phyloP scores from a whole-genome alignment of 306 rosid genomes.

The Sophora flavescens region DNA sequence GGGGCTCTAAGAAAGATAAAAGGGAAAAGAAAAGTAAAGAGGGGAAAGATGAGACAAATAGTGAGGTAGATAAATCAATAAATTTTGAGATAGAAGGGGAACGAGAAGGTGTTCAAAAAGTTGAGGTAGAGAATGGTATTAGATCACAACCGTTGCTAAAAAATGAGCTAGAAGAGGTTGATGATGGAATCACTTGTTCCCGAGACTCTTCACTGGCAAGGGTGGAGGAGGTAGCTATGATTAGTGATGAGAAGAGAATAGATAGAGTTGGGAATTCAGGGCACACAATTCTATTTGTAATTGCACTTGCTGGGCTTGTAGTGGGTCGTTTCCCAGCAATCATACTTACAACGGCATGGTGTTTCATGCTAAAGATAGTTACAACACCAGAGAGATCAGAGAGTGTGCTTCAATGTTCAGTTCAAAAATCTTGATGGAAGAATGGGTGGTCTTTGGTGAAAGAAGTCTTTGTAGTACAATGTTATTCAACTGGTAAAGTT shows the following conservation, averaged over 20 bases:
- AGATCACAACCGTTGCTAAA: background rate
- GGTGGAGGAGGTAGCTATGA: background rate
- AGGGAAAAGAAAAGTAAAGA: conserved; percentile 21
- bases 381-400: conserved; percentile 36
- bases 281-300: conserved; percentile 49
- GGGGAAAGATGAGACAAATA: conserved; percentile 24
- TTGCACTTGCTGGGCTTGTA: conserved; percentile 70
- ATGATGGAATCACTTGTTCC: conserved; percentile 41
- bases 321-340: conserved; percentile 67
- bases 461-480: background rate
- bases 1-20: conserved; percentile 48
- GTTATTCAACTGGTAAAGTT: background rate
- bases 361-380: conserved; percentile 56
- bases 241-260: conserved; percentile 10
- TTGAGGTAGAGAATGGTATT: background rate
- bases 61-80: conserved; percentile 41
- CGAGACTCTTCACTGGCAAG: background rate
- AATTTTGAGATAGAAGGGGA: conserved; percentile 19
- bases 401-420: conserved; percentile 37
- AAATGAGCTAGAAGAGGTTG: conserved; percentile 22
- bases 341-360: conserved; percentile 59
- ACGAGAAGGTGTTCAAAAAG: background rate
- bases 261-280: conserved; percentile 52
- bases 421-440: conserved; percentile 40
- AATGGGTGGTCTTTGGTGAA: conserved; percentile 1